phyloP scores from a whole-genome alignment of 495 filamentous ascomycete genomes.

The Neurospora tetraspora region DNA sequence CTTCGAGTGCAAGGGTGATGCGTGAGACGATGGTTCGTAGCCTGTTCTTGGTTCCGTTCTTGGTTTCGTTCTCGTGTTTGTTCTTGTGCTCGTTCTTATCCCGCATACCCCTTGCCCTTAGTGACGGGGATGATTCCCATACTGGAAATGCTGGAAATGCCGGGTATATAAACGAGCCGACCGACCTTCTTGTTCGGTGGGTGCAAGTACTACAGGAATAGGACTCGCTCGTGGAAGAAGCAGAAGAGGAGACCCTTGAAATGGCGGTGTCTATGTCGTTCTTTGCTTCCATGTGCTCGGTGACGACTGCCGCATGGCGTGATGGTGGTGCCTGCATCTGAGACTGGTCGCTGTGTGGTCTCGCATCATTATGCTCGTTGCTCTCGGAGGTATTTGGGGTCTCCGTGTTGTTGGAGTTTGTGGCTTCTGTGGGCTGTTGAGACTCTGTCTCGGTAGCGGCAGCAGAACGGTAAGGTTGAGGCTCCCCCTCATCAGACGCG shows the following conservation, averaged over 20 bases:
- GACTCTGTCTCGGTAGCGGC: neutral
- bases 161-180: neutral
- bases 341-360: neutral
- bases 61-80: neutral
- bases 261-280: neutral
- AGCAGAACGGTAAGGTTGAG: neutral
- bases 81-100: neutral
- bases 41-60: neutral
- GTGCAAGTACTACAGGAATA: neutral
- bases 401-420: neutral
- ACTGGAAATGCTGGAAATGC: neutral
- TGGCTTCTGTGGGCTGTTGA: neutral
- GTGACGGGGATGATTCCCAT: neutral
- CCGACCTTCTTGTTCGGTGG: neutral
- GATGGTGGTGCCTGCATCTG: too few relatives aligned
- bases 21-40: neutral
- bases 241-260: neutral
- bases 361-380: neutral
- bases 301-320: neutral
- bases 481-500: neutral
- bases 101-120: neutral
- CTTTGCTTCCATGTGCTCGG: neutral
- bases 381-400: neutral
- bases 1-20: neutral
- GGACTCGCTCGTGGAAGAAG: neutral